phyloP scores from a whole-genome alignment of 306 rosid genomes.

The Fragaria nilgerrensis region DNA sequence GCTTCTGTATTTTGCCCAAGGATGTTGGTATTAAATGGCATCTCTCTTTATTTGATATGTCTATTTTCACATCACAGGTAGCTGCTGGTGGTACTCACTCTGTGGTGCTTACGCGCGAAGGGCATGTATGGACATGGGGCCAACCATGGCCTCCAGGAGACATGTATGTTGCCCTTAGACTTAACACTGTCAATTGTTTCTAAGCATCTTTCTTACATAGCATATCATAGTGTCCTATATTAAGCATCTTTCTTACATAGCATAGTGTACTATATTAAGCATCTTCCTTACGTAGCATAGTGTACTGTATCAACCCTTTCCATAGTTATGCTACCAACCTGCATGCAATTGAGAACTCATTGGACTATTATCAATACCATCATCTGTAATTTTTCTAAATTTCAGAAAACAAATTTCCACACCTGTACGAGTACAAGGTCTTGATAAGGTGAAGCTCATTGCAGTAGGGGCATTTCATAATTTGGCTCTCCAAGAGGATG shows the following conservation, averaged over 20 bases:
- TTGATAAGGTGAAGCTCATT: conserved; percentile 78
- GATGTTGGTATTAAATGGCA: background rate
- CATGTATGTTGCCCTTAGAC: conserved; percentile 52
- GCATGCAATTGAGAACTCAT: conserved; percentile 19
- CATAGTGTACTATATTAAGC: too few species aligned
- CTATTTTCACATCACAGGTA: conserved; percentile 49
- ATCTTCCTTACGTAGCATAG: conserved; percentile 3
- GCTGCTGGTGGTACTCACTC: conserved; percentile 99
- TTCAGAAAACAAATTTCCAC: conserved; percentile 85
- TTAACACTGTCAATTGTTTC: conserved; percentile 11
- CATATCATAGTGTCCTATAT: background rate
- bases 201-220: background rate
- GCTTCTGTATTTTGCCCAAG: background rate
- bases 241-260: conserved; percentile 1
- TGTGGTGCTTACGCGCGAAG: conserved; percentile 92
- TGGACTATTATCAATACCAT: background rate
- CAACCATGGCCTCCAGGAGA: conserved; percentile 99
- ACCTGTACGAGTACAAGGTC: conserved; percentile 98
- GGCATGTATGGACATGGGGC: conserved; percentile 99
- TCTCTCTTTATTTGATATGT: background rate
- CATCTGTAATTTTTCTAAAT: background rate
- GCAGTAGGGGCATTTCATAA: conserved; percentile 99
- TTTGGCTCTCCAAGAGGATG: conserved; percentile 95
- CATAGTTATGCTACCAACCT: background rate
- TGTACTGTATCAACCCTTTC: background rate